A percentile compares a stretch with the other conserved stretches of the same genome.
Conservation (phyloP, 345 rosid genomes). For the Heritiera littoralis region DNA sequence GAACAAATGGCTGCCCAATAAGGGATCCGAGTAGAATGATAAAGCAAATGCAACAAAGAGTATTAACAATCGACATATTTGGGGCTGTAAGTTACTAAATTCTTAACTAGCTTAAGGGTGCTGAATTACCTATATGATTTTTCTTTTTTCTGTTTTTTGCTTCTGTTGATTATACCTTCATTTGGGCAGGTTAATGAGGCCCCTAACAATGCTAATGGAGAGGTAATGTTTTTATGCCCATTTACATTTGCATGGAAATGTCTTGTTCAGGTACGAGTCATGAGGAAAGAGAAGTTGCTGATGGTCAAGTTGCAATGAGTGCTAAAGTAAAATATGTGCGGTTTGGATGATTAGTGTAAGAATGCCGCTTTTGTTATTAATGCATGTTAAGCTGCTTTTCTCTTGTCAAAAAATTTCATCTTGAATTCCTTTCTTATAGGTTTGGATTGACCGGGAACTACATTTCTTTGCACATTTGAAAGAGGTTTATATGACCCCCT, state of each 20-base stretch:
- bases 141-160: background rate
- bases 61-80: no score
- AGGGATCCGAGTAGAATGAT: no score
- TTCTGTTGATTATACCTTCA: constrained; percentile 29
- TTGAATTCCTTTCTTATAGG: no score
- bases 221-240: constrained; percentile 41
- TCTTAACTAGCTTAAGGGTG: constrained; percentile 23
- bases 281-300: background rate
- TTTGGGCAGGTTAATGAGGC: constrained; percentile 38
- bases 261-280: background rate
- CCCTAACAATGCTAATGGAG: constrained; percentile 32
- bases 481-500: no score
- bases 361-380: constrained; percentile 7
- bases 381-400: background rate
- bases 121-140: background rate
- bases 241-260: background rate
- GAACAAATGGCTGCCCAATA: constrained; percentile 87
- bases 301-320: background rate
- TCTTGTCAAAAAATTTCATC: background rate
- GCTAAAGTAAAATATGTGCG: background rate
- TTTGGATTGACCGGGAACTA: no score
- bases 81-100: no score
- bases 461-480: no score
- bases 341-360: background rate
- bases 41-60: no score